Conservation (phyloP, 495 filamentous ascomycete species). For the Annulohypoxylon stygium region DNA sequence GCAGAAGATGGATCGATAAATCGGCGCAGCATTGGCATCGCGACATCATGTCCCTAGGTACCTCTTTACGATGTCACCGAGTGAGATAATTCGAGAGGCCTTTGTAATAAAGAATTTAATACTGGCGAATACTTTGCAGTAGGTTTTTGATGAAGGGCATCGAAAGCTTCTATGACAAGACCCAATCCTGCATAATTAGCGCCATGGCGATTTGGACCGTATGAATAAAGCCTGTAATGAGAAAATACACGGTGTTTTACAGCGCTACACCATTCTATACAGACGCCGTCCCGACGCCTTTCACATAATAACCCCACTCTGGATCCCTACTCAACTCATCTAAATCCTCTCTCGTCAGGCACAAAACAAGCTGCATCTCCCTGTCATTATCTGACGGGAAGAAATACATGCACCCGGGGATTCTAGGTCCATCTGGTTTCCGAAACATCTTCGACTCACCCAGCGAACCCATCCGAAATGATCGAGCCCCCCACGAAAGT, state of each 20-base stretch:
- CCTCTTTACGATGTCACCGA: too few species aligned
- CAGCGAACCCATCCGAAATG: neutral
- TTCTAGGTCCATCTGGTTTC: neutral
- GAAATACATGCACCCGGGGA: slow-evolving; percentile 11
- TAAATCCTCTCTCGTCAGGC: slow-evolving; percentile 4
- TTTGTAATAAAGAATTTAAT: too few species aligned
- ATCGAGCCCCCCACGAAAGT: neutral
- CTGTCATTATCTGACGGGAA: slow-evolving; percentile 2
- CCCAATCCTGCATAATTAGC: too few species aligned
- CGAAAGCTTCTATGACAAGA: too few species aligned
- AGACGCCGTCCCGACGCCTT: neutral
- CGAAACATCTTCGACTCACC: slow-evolving; percentile 7
- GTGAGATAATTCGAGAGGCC: too few species aligned
- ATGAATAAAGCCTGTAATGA: neutral
- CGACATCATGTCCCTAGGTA: neutral
- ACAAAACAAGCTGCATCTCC: slow-evolving; percentile 8
- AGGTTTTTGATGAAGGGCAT: too few species aligned
- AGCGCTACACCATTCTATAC: neutral
- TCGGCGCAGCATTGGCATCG: neutral
- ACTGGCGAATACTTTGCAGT: too few species aligned
- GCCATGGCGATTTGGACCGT: neutral
- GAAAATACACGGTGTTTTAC: neutral
- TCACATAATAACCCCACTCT: slow-evolving; percentile 6
- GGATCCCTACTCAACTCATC: neutral
- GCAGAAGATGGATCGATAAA: neutral